phyloP scores from a whole-genome alignment of 257 asterid genomes.

The Oldenlandia corymbosa region DNA sequence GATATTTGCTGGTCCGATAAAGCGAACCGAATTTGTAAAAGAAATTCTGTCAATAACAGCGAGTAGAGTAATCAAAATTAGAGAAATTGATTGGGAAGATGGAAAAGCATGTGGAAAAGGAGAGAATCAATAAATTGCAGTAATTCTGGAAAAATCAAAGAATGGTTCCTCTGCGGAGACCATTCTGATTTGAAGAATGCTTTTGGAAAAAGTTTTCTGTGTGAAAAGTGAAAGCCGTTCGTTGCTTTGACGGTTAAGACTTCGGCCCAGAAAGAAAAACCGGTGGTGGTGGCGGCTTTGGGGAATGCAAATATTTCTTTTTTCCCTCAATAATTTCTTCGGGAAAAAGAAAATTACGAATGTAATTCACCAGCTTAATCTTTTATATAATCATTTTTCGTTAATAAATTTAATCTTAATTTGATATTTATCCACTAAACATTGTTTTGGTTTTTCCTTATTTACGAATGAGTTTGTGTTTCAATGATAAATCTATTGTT shows the following conservation, averaged over 20 bases:
- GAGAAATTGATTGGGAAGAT: background rate
- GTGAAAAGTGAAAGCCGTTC: background rate
- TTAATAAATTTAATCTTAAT: too few relatives aligned
- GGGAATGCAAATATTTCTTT: background rate
- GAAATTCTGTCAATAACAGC: background rate
- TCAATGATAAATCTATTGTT: too few relatives aligned
- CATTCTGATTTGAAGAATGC: background rate
- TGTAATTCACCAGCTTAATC: too few relatives aligned
- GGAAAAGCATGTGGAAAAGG: background rate
- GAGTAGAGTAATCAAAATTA: background rate
- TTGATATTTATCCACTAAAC: too few relatives aligned
- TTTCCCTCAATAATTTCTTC: too few relatives aligned
- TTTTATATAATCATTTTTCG: too few relatives aligned
- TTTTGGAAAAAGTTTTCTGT: background rate
- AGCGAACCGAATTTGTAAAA: too few relatives aligned
- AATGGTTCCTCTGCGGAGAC: background rate
- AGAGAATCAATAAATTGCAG: background rate
- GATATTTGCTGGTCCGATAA: background rate
- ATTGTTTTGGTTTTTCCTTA: too few relatives aligned
- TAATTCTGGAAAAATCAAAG: background rate
- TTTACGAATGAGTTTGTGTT: too few relatives aligned
- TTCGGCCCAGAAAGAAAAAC: too few relatives aligned
- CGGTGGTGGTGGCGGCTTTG: too few relatives aligned
- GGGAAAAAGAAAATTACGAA: too few relatives aligned
- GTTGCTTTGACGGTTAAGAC: constrained; percentile 4